Evolutionary conservation across 1,139 yeast genomes (phyloP), one percentile per base, ranked within the genome.

Genomic region (Hanseniaspora sp.): DNA sequence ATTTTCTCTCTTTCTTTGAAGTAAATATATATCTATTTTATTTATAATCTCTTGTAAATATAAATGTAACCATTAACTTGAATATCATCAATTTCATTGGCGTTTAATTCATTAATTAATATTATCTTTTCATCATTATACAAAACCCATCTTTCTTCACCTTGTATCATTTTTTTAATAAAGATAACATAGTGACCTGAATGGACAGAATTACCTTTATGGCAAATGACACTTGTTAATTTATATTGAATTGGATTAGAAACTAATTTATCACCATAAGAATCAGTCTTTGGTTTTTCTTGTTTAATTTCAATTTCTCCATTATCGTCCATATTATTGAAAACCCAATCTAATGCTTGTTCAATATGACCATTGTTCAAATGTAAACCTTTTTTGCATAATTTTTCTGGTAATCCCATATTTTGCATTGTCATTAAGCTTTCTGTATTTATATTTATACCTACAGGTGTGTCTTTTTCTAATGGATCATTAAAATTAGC

Each of bases 161-260:
- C 73, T 1, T 74, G 68, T 0, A 65, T 55, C 35, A 64, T 61
- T 59, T 78, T 78, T 55, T 72, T 73, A 47, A 88, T 74, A 63
- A 85, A 92, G 0, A 84, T 90, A 42, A 94, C 97, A 66, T 92
- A 92, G 67, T 92, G 99, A 0, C 98, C 98, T 0, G 96, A 87
- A 59, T 92, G 96, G 1, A 92, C 86, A 18, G 96, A 86, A 0
- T 83, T 75, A 11, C 99, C 99, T 67, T 92, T 92, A 67, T 92
- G 99, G 64, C 97, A 90, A 28, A 92, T 76, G 9, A 87, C 86
- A 0, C 87, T 86, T 55, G 78, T 75, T 46, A 92, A 69, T 15
- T 64, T 62, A 64, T 85, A 92, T 39, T 62, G 58, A 7, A 73
- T 69, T 6, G 71, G 71, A 8, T 59, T 47, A 12, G 35, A 17